A percentile compares a stretch with the other conserved stretches of the same genome.
These are phyloP conservation scores for Avena sativa DNA, from an alignment of 176 grass and related monocot genomes.

Conservation along the genomic window DNA sequence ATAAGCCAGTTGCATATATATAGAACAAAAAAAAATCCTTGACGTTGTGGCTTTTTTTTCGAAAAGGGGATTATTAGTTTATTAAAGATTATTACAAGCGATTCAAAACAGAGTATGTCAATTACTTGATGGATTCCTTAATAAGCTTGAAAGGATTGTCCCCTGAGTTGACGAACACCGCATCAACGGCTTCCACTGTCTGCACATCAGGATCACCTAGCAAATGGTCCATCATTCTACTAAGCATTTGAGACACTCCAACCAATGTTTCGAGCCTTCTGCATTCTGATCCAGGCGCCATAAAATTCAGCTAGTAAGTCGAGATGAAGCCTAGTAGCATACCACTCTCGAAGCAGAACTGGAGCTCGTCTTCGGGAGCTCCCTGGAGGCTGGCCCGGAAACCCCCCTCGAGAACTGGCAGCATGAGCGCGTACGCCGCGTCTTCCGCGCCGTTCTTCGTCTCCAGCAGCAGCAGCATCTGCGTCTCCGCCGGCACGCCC, in stretches of 20 bases:
- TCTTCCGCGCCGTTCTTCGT: constrained; percentile 17
- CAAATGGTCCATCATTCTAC: background rate
- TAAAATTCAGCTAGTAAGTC: background rate
- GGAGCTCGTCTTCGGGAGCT: constrained; percentile 47
- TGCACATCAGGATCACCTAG: constrained; percentile 59
- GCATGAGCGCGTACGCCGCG: constrained; percentile 45
- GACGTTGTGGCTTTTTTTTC: background rate
- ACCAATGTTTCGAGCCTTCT: background rate
- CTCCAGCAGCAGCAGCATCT: constrained; percentile 59
- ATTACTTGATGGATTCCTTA: constrained; percentile 53
- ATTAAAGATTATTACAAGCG: too few species aligned
- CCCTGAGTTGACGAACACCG: constrained; percentile 50
- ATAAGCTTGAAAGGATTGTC: constrained; percentile 52
- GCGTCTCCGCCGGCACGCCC: constrained; percentile 58
- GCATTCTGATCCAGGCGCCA: background rate
- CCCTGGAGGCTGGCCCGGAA: constrained; percentile 62
- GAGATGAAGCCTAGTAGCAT: background rate
- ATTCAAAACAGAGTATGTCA: background rate
- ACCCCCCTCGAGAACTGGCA: constrained; percentile 50
- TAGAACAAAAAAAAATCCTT: background rate
- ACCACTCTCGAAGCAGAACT: constrained; percentile 71
- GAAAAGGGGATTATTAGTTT: too few species aligned
- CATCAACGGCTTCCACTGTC: constrained; percentile 43
- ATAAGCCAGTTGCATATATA: background rate
- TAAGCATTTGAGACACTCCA: background rate